Evolutionary conservation across 2,329 filamentous ascomycete genomes (phyloP).

Genomic region (Pleoardoris graminearum): DNA sequence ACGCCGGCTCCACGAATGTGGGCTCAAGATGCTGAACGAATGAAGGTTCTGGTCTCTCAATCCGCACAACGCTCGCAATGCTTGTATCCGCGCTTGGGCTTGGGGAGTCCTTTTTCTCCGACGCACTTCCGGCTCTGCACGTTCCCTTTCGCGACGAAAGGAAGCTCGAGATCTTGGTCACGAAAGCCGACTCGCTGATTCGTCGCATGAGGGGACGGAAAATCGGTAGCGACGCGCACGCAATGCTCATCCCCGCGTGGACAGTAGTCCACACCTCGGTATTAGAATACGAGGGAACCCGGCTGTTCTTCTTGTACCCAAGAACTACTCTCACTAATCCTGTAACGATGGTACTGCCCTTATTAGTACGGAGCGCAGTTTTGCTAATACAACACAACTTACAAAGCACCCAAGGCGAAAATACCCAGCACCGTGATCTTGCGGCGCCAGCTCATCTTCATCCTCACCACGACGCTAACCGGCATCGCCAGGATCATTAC

Average conservation of each 20-base stretch:
- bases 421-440: slow-evolving; percentile 7
- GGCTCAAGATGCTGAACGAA: neutral
- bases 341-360: slow-evolving; percentile 3
- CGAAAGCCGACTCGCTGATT: neutral
- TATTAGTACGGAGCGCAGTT: neutral
- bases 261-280: slow-evolving; percentile 7
- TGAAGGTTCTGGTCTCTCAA: neutral
- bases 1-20: neutral
- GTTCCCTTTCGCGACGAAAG: neutral
- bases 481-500: slow-evolving; percentile 9
- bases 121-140: neutral
- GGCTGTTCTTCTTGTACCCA: neutral
- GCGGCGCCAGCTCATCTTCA: slow-evolving; percentile 4
- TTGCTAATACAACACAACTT: too few relatives aligned
- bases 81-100: neutral
- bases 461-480: slow-evolving; percentile 9
- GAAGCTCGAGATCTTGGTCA: neutral
- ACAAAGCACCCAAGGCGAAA: slow-evolving; percentile 9
- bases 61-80: slow-evolving; percentile 1
- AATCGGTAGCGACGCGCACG: slow-evolving; percentile 8
- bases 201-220: slow-evolving; percentile 5
- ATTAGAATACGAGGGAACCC: slow-evolving; percentile 5
- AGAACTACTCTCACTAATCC: slow-evolving; percentile 7
- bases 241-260: slow-evolving; percentile 10
- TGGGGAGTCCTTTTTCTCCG: neutral